These are phyloP conservation scores for Colletotrichum musicola DNA, from an alignment of 2,329 filamentous ascomycete species.

Conservation along the genomic window DNA sequence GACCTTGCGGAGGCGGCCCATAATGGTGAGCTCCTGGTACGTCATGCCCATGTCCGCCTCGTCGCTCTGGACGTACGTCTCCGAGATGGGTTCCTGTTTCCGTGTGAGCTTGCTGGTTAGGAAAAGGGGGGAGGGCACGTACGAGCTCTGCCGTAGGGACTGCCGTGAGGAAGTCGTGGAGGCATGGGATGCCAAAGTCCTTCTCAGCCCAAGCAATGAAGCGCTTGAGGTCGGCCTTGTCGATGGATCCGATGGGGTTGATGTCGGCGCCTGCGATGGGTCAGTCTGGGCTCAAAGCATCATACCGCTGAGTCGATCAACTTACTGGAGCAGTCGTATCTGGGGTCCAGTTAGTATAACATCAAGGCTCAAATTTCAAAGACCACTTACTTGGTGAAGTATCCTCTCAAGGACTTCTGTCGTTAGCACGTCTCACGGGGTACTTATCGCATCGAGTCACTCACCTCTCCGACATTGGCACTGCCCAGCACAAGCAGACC, in stretches of 20 bases:
- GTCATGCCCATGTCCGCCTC: constrained; percentile 67
- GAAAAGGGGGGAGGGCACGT: constrained; percentile 16
- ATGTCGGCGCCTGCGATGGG: constrained; percentile 48
- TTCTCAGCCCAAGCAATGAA: constrained; percentile 76
- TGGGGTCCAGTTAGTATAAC: neutral
- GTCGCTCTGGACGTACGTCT: constrained; percentile 65
- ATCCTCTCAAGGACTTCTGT: constrained; percentile 45
- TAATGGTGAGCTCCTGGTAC: constrained; percentile 58
- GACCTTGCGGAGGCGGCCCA: constrained; percentile 57
- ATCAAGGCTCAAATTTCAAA: neutral
- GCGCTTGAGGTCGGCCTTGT: constrained; percentile 76
- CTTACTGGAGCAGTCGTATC: constrained; percentile 39
- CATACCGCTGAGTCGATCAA: neutral
- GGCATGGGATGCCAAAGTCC: constrained; percentile 72
- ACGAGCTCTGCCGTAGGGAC: constrained; percentile 71
- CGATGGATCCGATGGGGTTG: constrained; percentile 72
- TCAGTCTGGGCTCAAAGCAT: constrained; percentile 7
- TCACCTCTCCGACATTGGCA: constrained; percentile 70
- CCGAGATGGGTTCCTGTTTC: constrained; percentile 70
- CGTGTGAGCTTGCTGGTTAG: neutral
- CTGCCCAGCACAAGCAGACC: constrained; percentile 76
- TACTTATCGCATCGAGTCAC: constrained; percentile 51
- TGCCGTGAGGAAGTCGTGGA: constrained; percentile 75
- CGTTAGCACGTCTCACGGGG: constrained; percentile 56
- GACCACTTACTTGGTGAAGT: constrained; percentile 72